Evolutionary conservation across 768 basidiomycete genomes (phyloP), one percentile per base, ranked within the genome.

Genomic region (Pleurotus djamor): DNA sequence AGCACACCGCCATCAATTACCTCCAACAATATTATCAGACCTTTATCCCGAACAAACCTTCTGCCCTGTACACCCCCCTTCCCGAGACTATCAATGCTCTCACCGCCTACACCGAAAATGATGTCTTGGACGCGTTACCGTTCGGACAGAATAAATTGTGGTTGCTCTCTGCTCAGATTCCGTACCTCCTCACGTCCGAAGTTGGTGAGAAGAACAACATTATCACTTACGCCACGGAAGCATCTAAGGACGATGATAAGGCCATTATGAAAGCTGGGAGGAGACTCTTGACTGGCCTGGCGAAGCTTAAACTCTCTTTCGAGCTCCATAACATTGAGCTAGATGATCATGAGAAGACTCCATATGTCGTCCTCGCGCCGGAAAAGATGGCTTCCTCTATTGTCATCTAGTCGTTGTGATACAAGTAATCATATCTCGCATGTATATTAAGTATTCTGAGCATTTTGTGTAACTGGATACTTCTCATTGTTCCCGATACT

Each of bases 1-100:
- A 72, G 62, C 71, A 72, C 57, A 72, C 71, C 35, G 71, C 71
- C 1, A 67, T 72, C 54, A 72, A 72, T 52, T 72, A 71, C 56
- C 65, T 72, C 17, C 71, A 72, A 59, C 71, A 72, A 56, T 72
- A 70, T 57, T 72, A 72, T 62, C 68, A 66, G 61, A 66, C 69
- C 12, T 72, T 71, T 34, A 63, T 72, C 45, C 69, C 69, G 8
- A 72, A 72, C 63, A 70, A 67, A 44, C 71, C 70, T 7, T 63
- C 68, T 3, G 60, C 71, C 8, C 65, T 72, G 14, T 67, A 60
- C 58, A 21, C 57, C 14, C 66, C 63, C 1, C 62, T 69, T 38
- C 71, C 71, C 4, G 50, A 50, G 12, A 56, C 63, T 9, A 44
- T 71, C 38, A n/a, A 41, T 8, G 54, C 67, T 14, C 64, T 71